Evolutionary conservation across 179 eudicot genomes (phyloP), one percentile per base, ranked within the genome.

Genomic region (Dionaea muscipula): DNA sequence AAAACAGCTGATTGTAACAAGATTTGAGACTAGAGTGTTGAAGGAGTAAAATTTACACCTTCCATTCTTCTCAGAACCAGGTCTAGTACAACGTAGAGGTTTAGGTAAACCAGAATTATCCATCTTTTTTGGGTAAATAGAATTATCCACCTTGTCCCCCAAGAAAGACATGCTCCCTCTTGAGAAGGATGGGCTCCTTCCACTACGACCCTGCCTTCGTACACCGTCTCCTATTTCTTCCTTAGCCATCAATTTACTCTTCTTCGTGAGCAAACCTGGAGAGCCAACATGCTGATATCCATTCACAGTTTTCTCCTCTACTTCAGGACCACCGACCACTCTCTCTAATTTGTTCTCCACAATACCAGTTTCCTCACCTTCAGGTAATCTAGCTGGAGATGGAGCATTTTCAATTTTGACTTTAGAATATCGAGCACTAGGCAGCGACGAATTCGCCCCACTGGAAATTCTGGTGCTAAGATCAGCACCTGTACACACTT

Each of bases 41-140:
- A 41, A 51, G 17, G 33, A 28, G 39, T 52, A 36, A 14, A 26
- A 33, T 33, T 56, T 27, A 61, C 52, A 86, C 97, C 97, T 90
- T 75, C 83, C 90, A 70, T 53, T 78, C 81, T 90, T 90, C 28
- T 90, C 95, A 60, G 82, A 76, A 58, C 78, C 78, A 62, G 87
- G 79, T 75, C 71, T 76, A 28, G 65, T 26, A 59, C 65, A 74
- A 31, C 90, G 74, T 25, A 71, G 64, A 54, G 94, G 95, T 61
- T 86, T 86, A 35, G 64, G 55, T 54, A 75, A 54, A 52, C 68
- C 75, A 38, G 72, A 62, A 74, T 61, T 70, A 51, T 79, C 94
- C 62, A 77, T n/a, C 59, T 69, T 75, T n/a, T n/a, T n/a, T n/a
- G n/a, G n/a, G n/a, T n/a, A n/a, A n/a, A n/a, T n/a, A n/a, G n/a